phyloP scores from a whole-genome alignment of 495 filamentous ascomycete species.

The Astrocystis sublimbata region DNA sequence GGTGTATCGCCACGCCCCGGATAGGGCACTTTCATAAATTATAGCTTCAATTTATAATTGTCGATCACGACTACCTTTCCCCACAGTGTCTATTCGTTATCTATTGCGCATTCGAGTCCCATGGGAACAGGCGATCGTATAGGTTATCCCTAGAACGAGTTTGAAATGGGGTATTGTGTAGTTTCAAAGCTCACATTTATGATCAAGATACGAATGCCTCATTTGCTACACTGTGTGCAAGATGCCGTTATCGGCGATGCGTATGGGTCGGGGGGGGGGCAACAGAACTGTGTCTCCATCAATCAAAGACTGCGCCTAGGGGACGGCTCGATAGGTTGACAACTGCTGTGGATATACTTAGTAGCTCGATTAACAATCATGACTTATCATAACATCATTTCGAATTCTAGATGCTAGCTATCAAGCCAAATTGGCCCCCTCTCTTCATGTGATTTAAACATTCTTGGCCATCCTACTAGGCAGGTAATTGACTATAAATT shows the following conservation, averaged over 20 bases:
- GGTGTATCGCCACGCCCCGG: too few species aligned
- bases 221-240: background rate
- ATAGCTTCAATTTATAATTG: too few species aligned
- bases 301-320: background rate
- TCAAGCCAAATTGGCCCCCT: background rate
- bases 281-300: background rate
- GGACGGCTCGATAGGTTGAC: background rate
- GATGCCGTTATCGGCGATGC: constrained; percentile 5
- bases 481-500: background rate
- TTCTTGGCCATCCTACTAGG: too few species aligned
- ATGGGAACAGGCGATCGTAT: too few species aligned
- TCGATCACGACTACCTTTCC: too few species aligned
- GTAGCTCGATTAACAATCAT: background rate
- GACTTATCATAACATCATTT: background rate
- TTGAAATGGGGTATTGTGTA: too few species aligned
- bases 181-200: too few species aligned
- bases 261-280: background rate
- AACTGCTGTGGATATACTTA: background rate
- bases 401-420: background rate
- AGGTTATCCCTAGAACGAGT: too few species aligned
- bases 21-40: too few species aligned
- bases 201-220: too few species aligned
- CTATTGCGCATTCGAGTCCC: too few species aligned
- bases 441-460: background rate
- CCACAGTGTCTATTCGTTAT: too few species aligned